Base-by-base conservation (phyloP, 2,329 filamentous ascomycete species). In the Xylaria sp. region DNA sequence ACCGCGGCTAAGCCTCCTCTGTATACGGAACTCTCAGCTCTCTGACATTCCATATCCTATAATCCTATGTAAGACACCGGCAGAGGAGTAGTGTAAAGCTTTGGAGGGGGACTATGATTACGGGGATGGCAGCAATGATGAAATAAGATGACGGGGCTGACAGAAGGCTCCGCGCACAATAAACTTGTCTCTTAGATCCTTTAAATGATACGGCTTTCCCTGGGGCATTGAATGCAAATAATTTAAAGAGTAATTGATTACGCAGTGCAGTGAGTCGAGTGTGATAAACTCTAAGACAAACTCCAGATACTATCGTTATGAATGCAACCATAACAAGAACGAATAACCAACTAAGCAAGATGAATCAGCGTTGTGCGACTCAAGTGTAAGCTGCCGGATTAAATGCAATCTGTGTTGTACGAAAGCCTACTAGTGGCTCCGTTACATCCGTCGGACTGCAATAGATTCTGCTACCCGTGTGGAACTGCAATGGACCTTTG, bases 1-100 rank as follows among this genome's bases (percentile, higher is more conserved):
- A 27, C 35, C 18, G 32, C 21, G 25, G 40, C 2, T 13, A 54
- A 60, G 48, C 60, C 55, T 54, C 27, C 32, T 64, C 29, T 23
- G 55, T n/a, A 60, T 16, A 40, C 16, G 12, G 23, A 32, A 44
- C 13, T 3, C 8, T n/a, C 13, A 35, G 40, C 37, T 40, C 8
- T 13, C 40, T 40, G 21, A 50, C 21, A 47, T 48, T 57, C 23
- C 10, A 55, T 60, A 5, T 25, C 29, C 18, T 40, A 8, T 21
- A n/a, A 5, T 25, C 29, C 18, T 40, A 8, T 21, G 25, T 5
- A 35, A 53, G 32, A 47, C 12, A 40, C 32, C 42, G 12, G 35
- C 10, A 35, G 27, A 37, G 27, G 12, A 40, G 51, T 21, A 37
- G 13, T 13, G 27, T 55, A 23, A 32, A 6, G 23, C 23, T 55